phyloP scores from a whole-genome alignment of 768 basidiomycete genomes.

The Hortiboletus flavorubellus region DNA sequence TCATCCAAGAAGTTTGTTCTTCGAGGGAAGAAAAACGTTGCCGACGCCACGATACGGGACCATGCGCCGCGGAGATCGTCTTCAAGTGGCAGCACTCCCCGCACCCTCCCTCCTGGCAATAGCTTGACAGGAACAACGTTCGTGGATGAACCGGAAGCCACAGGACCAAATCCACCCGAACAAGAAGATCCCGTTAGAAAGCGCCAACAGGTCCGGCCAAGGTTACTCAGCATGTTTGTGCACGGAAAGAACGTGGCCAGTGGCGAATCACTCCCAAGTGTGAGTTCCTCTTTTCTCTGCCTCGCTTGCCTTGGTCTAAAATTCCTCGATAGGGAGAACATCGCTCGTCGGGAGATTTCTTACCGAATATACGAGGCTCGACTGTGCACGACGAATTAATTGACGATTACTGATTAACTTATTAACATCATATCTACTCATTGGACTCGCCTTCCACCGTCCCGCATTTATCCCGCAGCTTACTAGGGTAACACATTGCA shows the following conservation, averaged over 20 bases:
- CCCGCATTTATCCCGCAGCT: background rate
- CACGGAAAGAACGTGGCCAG: slow-evolving; percentile 21
- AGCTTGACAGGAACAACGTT: slow-evolving; percentile 32
- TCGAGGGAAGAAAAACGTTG: slow-evolving; percentile 18
- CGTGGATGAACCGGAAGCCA: slow-evolving; percentile 41
- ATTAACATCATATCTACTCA: background rate
- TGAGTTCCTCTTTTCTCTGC: slow-evolving; percentile 4
- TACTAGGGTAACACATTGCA: background rate
- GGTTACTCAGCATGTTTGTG: slow-evolving; percentile 29
- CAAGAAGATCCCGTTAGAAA: slow-evolving; percentile 9
- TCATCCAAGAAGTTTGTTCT: slow-evolving; percentile 20
- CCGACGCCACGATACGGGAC: slow-evolving; percentile 12
- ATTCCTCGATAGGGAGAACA: slow-evolving; percentile 5
- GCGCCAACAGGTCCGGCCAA: slow-evolving; percentile 27
- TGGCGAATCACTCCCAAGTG: slow-evolving; percentile 4
- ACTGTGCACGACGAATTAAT: slow-evolving; percentile 2
- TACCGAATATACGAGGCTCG: background rate
- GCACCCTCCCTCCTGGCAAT: background rate
- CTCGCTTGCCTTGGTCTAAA: background rate
- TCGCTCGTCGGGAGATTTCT: slow-evolving; percentile 2
- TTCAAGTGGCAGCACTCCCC: slow-evolving; percentile 15
- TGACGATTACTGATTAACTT: slow-evolving; percentile 8
- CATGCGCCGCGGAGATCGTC: slow-evolving; percentile 17
- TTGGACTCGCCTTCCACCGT: background rate
- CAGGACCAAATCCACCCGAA: slow-evolving; percentile 20